Percentiles rank a stretch among this genome's conserved stretches.
Conservation (phyloP, 495 filamentous ascomycete genomes). For the Sordaria brevicollis region DNA sequence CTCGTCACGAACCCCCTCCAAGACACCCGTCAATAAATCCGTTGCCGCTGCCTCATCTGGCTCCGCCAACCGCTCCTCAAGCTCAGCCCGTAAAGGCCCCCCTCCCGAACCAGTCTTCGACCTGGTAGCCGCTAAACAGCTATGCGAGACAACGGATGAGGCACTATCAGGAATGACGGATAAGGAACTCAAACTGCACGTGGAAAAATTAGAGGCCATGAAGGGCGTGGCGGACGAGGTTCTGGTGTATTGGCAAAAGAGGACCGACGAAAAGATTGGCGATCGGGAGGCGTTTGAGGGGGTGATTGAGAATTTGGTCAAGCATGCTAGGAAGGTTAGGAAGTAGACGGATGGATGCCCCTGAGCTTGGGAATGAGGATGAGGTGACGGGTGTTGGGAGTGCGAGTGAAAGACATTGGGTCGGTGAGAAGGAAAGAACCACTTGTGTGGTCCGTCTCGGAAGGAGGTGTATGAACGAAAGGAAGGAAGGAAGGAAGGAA, state of each 20-base stretch:
- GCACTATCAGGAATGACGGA: slow-evolving; percentile 68
- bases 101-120: slow-evolving; percentile 67
- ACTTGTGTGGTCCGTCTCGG: no score
- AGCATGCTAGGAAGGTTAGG: slow-evolving; percentile 80
- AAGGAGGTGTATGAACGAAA: no score
- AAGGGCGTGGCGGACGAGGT: slow-evolving; percentile 61
- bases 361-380: no score
- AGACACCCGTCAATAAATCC: slow-evolving; percentile 1
- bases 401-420: no score
- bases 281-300: slow-evolving; percentile 96
- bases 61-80: slow-evolving; percentile 25
- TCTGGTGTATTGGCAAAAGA: slow-evolving; percentile 80
- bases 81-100: slow-evolving; percentile 34
- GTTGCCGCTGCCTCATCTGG: slow-evolving; percentile 9
- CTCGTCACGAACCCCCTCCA: slow-evolving; percentile 7
- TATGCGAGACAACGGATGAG: slow-evolving; percentile 75
- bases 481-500: no score
- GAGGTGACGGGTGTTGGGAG: no score
- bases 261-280: slow-evolving; percentile 69
- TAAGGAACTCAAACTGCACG: slow-evolving; percentile 61
- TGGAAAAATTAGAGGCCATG: slow-evolving; percentile 58
- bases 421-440: no score
- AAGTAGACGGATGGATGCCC: slow-evolving; percentile 40
- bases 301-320: slow-evolving; percentile 96
- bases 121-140: slow-evolving; percentile 60